Conservation (phyloP, 257 asterid species). For the Salvia rosmarinus region DNA sequence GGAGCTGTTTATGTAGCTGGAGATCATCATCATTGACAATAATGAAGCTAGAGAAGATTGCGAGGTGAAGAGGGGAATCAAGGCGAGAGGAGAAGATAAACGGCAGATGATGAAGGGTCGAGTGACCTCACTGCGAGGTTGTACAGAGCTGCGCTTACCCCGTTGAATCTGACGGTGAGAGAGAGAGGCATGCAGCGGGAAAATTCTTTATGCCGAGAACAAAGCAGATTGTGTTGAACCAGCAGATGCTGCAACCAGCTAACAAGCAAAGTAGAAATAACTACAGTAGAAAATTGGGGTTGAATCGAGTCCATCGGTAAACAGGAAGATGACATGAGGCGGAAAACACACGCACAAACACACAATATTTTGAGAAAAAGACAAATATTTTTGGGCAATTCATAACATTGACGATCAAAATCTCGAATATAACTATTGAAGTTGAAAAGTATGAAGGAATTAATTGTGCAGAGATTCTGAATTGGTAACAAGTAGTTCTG, state of each 20-base stretch:
- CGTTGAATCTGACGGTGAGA: conserved; percentile 83
- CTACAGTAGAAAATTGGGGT: conserved; percentile 43
- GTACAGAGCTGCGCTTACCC: conserved; percentile 86
- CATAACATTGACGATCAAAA: conserved; percentile 10
- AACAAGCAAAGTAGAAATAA: conserved; percentile 74
- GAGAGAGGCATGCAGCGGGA: conserved; percentile 79
- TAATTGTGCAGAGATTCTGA: no score
- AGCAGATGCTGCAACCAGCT: conserved; percentile 87
- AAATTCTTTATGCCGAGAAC: conserved; percentile 86
- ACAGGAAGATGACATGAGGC: no score
- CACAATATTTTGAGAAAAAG: background rate
- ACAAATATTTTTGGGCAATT: background rate
- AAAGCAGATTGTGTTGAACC: conserved; percentile 94
- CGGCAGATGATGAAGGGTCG: conserved; percentile 52
- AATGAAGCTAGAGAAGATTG: conserved; percentile 61
- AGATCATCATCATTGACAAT: conserved; percentile 65
- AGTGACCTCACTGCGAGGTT: conserved; percentile 69
- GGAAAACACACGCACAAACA: no score
- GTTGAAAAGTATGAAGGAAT: no score
- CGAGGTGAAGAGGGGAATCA: conserved; percentile 73
- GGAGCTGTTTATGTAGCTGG: conserved; percentile 63
- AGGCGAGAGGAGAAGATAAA: conserved; percentile 80
- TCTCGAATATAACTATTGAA: no score
- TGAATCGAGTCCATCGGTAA: no score
- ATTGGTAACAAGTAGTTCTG: no score